These are phyloP conservation scores for Starmerella apis DNA, from an alignment of 805 yeast genomes.

Conservation along the genomic window DNA sequence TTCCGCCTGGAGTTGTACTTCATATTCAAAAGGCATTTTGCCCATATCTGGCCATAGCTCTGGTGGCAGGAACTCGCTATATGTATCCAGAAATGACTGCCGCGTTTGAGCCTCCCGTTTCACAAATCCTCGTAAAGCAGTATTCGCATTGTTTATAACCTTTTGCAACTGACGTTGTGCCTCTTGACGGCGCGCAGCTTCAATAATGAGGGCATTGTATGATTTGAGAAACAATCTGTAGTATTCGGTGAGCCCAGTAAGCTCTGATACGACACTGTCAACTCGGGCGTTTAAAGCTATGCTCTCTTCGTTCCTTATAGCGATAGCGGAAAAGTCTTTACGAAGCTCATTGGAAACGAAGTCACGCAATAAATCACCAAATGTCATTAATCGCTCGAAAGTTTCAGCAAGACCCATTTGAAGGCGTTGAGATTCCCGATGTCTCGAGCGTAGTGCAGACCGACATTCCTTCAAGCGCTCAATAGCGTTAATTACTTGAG, in stretches of 20 bases:
- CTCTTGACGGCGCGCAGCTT: constrained; percentile 42
- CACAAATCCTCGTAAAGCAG: constrained; percentile 34
- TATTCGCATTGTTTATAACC: constrained; percentile 37
- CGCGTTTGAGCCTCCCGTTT: constrained; percentile 39
- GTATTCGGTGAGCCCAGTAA: constrained; percentile 38
- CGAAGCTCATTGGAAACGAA: constrained; percentile 22
- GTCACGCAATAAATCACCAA: constrained; percentile 16
- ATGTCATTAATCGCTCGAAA: constrained; percentile 23
- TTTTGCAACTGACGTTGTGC: constrained; percentile 36
- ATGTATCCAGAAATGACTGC: constrained; percentile 36
- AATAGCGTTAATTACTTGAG: constrained; percentile 30
- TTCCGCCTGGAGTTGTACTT: constrained; percentile 20
- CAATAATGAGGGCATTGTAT: constrained; percentile 44
- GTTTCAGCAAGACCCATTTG: constrained; percentile 24
- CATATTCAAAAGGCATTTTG: constrained; percentile 29
- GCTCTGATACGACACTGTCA: constrained; percentile 30
- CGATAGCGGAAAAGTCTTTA: constrained; percentile 20
- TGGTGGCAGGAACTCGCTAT: constrained; percentile 50
- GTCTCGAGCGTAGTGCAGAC: constrained; percentile 9
- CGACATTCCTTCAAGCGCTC: constrained; percentile 24
- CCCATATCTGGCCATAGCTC: constrained; percentile 42
- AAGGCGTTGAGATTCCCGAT: constrained; percentile 16
- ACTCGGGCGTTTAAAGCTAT: constrained; percentile 19
- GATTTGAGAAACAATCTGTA: constrained; percentile 43
- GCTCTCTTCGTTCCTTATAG: constrained; percentile 23